Evolutionary conservation across 129 eudicot genomes (phyloP).

Genomic region (Flaveria trinervia): DNA sequence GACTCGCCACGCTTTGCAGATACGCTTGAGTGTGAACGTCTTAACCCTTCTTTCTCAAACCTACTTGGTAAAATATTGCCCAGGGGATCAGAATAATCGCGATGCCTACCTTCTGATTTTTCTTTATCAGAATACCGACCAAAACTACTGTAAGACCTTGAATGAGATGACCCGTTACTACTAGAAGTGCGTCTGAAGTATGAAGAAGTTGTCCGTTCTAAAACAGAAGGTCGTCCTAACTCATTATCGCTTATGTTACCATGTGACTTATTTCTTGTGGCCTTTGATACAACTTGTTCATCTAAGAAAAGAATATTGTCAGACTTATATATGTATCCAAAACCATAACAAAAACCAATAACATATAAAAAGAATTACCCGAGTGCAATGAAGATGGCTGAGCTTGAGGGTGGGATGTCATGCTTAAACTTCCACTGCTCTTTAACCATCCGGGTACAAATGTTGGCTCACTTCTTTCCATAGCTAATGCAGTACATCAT

Average conservation of each 20-base stretch:
- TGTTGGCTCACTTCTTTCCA: conserved; percentile 19
- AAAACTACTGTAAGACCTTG: conserved; percentile 18
- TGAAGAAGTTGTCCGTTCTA: conserved; percentile 9
- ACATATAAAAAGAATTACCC: not conserved
- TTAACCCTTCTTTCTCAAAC: conserved; percentile 11
- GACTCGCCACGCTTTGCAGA: conserved; percentile 18
- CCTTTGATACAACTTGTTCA: conserved; percentile 1
- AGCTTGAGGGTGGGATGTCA: not conserved
- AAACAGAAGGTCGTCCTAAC: not conserved
- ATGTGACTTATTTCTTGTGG: conserved; percentile 6
- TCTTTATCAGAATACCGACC: conserved; percentile 18
- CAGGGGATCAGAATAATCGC: conserved; percentile 13
- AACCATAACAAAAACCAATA: not conserved
- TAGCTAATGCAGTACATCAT: conserved; percentile 9
- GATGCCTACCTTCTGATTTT: conserved; percentile 8
- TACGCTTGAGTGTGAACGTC: conserved; percentile 16
- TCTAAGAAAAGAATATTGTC: not conserved
- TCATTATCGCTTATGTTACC: conserved; percentile 2
- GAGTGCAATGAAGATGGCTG: not conserved
- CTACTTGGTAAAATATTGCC: conserved; percentile 17
- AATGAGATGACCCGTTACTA: conserved; percentile 8
- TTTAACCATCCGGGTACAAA: conserved; percentile 18
- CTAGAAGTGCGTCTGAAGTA: conserved; percentile 18
- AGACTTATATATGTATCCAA: not conserved
- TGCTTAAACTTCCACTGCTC: conserved; percentile 14